Percentiles rank a stretch among this genome's conserved stretches.
These are phyloP conservation scores for Cryphonectria parasitica DNA, from an alignment of 2,329 filamentous ascomycete genomes.

Conservation along the genomic window DNA sequence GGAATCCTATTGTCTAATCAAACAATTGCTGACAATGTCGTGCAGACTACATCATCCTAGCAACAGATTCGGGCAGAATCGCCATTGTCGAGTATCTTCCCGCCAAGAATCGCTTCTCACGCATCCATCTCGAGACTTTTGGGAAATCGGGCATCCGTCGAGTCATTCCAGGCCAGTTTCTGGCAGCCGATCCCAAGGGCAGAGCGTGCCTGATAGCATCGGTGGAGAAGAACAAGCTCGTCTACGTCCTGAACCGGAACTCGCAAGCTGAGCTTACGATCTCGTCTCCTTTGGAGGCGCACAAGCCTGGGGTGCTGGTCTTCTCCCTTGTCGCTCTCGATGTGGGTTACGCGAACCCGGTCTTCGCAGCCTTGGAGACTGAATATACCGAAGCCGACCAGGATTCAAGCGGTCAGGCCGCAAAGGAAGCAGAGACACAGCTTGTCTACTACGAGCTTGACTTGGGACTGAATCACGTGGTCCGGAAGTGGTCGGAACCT, in stretches of 20 bases:
- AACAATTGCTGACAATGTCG: conserved; percentile 21
- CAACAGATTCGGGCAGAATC: conserved; percentile 93
- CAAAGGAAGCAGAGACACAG: conserved; percentile 81
- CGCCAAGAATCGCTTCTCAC: conserved; percentile 82
- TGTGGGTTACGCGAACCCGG: conserved; percentile 94
- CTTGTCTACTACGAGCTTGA: conserved; percentile 98
- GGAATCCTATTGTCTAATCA: conserved; percentile 8
- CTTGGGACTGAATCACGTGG: conserved; percentile 93
- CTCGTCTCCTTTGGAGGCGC: conserved; percentile 93
- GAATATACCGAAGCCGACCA: conserved; percentile 92
- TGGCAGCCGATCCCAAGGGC: conserved; percentile 94
- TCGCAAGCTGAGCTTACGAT: conserved; percentile 94
- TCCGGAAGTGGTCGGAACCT: conserved; percentile 92
- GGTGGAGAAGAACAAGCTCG: conserved; percentile 98
- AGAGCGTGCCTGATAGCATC: conserved; percentile 93
- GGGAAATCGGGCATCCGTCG: conserved; percentile 94
- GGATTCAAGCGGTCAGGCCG: conserved; percentile 83
- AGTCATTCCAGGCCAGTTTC: conserved; percentile 93
- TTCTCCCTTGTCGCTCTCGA: conserved; percentile 87
- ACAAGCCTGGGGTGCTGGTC: conserved; percentile 89
- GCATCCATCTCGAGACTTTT: conserved; percentile 94
- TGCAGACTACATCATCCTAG: conserved; percentile 92
- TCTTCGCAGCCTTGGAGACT: conserved; percentile 92
- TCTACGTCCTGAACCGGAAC: conserved; percentile 97
- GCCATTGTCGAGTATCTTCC: conserved; percentile 91